These are phyloP conservation scores for Naganishia friedmannii DNA, from an alignment of 768 basidiomycete species.

Conservation along the genomic window DNA sequence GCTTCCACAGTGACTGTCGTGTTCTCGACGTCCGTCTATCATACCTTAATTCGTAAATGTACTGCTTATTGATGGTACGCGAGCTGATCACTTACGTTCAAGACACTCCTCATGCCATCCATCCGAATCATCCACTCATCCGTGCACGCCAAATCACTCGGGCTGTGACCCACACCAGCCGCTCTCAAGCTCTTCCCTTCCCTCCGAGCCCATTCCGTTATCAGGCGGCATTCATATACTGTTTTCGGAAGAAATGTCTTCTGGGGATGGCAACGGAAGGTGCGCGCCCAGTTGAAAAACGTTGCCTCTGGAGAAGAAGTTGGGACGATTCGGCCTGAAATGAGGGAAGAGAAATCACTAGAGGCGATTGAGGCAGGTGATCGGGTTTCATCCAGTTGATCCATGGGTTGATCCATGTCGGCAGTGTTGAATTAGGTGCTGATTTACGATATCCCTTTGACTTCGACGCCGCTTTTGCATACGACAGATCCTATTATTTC, in stretches of 20 bases:
- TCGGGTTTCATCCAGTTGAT: background rate
- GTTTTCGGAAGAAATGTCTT: slow-evolving; percentile 13
- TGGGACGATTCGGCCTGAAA: slow-evolving; percentile 7
- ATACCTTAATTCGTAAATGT: too few relatives aligned
- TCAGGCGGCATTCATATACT: slow-evolving; percentile 47
- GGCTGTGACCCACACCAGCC: slow-evolving; percentile 86
- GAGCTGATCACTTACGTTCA: slow-evolving; percentile 64
- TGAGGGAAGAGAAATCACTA: background rate
- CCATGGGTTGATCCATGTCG: background rate
- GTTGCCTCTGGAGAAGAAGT: slow-evolving; percentile 28
- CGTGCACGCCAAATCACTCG: slow-evolving; percentile 89
- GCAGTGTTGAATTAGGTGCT: too few relatives aligned
- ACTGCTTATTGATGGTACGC: too few relatives aligned
- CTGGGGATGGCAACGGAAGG: slow-evolving; percentile 57
- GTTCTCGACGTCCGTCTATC: slow-evolving; percentile 39
- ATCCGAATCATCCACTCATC: slow-evolving; percentile 76
- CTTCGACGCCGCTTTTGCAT: background rate
- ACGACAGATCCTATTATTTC: background rate
- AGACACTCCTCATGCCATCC: slow-evolving; percentile 63
- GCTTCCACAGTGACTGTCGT: slow-evolving; percentile 38
- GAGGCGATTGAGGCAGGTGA: slow-evolving; percentile 13
- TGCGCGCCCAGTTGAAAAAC: slow-evolving; percentile 85
- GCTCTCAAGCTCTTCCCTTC: slow-evolving; percentile 71
- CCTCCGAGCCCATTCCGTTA: slow-evolving; percentile 75
- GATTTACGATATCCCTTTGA: too few relatives aligned